Base-by-base conservation (phyloP, 495 filamentous ascomycete genomes). In the Cladorrhinum samala region DNA sequence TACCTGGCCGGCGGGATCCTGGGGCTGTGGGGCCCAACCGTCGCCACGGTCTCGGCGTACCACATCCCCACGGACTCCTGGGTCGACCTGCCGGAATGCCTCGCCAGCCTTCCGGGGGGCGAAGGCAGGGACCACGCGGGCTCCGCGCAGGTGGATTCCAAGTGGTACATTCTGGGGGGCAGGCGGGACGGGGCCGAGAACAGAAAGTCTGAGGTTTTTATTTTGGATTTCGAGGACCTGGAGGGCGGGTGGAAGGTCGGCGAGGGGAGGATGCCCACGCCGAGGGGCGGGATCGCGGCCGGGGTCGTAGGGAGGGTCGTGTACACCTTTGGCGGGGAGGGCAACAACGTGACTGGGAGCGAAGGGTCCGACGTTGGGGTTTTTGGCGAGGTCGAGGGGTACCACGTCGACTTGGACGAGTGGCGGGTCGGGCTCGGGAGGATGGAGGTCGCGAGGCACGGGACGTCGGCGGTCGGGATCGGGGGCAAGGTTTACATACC, bases 271-370 rank as follows among this genome's bases (percentile, higher is more conserved):
- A 69, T 69, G 58, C 62, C 65, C 11, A 54, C 48, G 17, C 52
- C 62, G 1, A 57, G 63, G 16, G 67, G 64, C 19, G 68, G 69
- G 8, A 37, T 68, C 7, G 47, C 65, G 6, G 51, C 49, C 6
- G 69, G 57, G 0, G 62, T 59, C 4, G 50, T 71, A 9, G 61
- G 56, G 9, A 50, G 37, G 1, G 61, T 55, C 42, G 55, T 73
- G 2, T 62, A 61, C 6, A 66, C 68, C 1, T 71, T 75, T 43
- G 69, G 70, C 19, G 69, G 70, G 17, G 69, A 72, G 53, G 70
- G 63, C 2, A 69, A 75, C 24, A 44, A 45, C 2, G 53, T 50
- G 18, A 23, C 24, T 23, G 42, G 17, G 4, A 50, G 27, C 11
- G 5, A 11, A 33, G 27, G 11, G 27, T 33, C 27, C 27, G 27